Evolutionary conservation across 2,329 filamentous ascomycete genomes (phyloP), one percentile per base, ranked within the genome.

Genomic region (Lecanicillium sp.): DNA sequence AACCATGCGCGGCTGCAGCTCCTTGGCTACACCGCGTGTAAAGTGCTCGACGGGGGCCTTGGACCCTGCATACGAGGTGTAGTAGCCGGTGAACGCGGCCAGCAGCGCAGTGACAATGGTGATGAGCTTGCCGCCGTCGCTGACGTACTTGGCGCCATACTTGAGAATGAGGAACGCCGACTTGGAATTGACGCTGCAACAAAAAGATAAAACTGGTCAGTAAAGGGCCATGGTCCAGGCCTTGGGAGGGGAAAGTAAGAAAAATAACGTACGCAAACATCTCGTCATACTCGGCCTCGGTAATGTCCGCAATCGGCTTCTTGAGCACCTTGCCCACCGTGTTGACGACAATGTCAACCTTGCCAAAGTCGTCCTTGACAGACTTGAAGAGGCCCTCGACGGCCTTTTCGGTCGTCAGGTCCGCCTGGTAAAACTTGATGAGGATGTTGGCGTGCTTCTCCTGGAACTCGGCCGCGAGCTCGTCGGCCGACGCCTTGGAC

Each of bases 291-390:
- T 71, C 66, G 10, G 49, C 55, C 46, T 70, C 68, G 4, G 51
- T 55, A 33, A 69, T 63, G 11, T 64, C 60, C 1, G 53, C 51
- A 19, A 68, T 64, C 5, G 62, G 56, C 55, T 70, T 69, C 61
- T 68, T 68, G 32, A 68, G 50, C 22, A 66, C 65, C 54, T 68
- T 70, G 31, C 69, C 68, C 25, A 71, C 59, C 12, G 67, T 72
- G 51, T 72, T 72, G 46, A 72, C 56, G 4, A 71, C 60, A 40
- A 72, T 67, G 45, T 73, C 67, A 33, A 73, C 56, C 37, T 58
- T 54, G 9, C 63, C 64, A 45, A 70, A 64, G 40, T 68, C 60
- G 28, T 56, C 51, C 9, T 65, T 37, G 9, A 60, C 57, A 3
- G 53, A 47, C 29, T 60, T 48, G 48, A 69, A 68, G n/a, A 71